phyloP scores from a whole-genome alignment of 2,329 filamentous ascomycete genomes.

The Aspergillus novofumigatus region DNA sequence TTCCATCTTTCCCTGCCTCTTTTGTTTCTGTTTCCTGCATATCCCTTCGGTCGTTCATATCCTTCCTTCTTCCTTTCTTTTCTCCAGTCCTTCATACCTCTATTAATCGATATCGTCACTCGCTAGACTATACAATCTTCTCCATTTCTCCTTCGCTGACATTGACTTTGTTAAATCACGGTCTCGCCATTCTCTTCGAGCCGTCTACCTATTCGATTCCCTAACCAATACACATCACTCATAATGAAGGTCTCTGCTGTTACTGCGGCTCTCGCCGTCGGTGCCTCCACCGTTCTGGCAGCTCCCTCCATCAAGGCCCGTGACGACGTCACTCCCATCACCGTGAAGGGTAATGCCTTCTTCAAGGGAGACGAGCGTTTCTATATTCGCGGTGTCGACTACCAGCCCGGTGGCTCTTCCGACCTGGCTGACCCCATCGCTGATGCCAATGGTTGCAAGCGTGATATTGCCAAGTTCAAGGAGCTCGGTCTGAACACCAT shows the following conservation, averaged over 20 bases:
- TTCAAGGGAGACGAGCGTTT: conserved; percentile 58
- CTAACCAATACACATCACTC: conserved; percentile 8
- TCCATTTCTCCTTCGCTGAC: conserved; percentile 13
- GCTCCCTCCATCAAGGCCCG: conserved; percentile 37
- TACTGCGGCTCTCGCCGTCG: conserved; percentile 45
- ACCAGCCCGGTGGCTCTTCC: conserved; percentile 62
- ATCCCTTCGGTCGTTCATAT: neutral
- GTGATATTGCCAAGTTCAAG: conserved; percentile 78
- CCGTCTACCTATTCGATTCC: conserved; percentile 1
- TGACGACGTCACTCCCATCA: conserved; percentile 52
- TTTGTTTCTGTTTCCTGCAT: neutral
- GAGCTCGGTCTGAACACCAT: conserved; percentile 85
- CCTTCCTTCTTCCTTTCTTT: conserved; percentile 13
- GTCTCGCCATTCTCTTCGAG: conserved; percentile 2
- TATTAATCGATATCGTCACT: conserved; percentile 22
- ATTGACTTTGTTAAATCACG: neutral
- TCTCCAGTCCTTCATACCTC: conserved; percentile 17
- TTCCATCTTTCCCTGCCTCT: conserved; percentile 1
- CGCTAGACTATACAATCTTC: conserved; percentile 12
- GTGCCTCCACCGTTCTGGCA: conserved; percentile 45
- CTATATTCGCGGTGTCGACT: conserved; percentile 55
- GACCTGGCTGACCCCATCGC: conserved; percentile 69
- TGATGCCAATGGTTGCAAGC: conserved; percentile 64
- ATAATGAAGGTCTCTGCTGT: conserved; percentile 54
- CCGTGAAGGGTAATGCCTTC: conserved; percentile 64